A percentile compares a stretch with the other conserved stretches of the same genome.
Conservation (phyloP, 805 yeast species). For the Suhomyces kilbournensis region DNA sequence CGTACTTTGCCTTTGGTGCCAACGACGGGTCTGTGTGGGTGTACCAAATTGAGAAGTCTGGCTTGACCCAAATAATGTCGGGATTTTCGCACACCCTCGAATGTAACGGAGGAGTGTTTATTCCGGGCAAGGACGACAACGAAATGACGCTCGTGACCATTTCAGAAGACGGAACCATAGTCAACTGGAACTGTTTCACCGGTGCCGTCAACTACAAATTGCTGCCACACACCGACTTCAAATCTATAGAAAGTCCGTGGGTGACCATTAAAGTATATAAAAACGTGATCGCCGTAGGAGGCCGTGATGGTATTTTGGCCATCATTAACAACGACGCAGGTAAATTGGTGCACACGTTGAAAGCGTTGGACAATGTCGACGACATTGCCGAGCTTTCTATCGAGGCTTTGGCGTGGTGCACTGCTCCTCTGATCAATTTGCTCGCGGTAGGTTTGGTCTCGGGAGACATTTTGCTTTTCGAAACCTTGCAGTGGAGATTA, state of each 20-base stretch:
- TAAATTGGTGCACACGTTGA: slow-evolving; percentile 59
- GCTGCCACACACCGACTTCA: slow-evolving; percentile 57
- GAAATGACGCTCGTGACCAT: slow-evolving; percentile 65
- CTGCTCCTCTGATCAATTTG: slow-evolving; percentile 46
- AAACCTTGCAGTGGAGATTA: slow-evolving; percentile 81
- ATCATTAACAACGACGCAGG: slow-evolving; percentile 79
- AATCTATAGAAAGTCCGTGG: slow-evolving; percentile 84
- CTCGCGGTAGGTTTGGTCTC: slow-evolving; percentile 88
- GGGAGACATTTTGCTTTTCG: slow-evolving; percentile 82
- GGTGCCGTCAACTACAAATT: slow-evolving; percentile 67
- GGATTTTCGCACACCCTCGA: slow-evolving; percentile 81
- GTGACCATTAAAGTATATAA: slow-evolving; percentile 61
- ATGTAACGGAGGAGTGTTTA: slow-evolving; percentile 76
- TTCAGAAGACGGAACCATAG: slow-evolving; percentile 82
- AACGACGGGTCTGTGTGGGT: slow-evolving; percentile 94
- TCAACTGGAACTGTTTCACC: slow-evolving; percentile 87
- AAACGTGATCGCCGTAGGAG: slow-evolving; percentile 70
- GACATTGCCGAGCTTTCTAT: slow-evolving; percentile 44
- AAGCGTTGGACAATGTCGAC: slow-evolving; percentile 56
- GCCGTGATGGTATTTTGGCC: slow-evolving; percentile 81
- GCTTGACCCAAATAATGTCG: slow-evolving; percentile 65
- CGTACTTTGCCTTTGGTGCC: slow-evolving; percentile 88
- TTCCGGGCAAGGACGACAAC: slow-evolving; percentile 51
- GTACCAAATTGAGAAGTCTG: slow-evolving; percentile 61
- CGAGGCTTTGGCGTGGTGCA: slow-evolving; percentile 75